These are phyloP conservation scores for Yamadazyma akitaensis DNA, from an alignment of 805 yeast genomes.

Conservation along the genomic window DNA sequence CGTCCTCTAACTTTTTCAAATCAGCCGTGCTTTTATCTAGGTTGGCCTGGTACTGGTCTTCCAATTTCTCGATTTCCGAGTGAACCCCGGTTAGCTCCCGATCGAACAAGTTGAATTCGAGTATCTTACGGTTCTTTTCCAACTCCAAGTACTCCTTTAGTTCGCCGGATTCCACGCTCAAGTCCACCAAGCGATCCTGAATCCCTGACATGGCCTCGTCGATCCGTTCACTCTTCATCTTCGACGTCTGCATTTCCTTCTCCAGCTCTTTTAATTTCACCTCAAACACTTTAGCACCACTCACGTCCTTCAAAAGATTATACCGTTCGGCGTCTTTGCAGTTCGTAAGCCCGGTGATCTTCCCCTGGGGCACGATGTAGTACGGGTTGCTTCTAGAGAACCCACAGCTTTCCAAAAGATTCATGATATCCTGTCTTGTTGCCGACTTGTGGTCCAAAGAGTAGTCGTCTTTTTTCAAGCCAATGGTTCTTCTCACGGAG, in stretches of 20 bases:
- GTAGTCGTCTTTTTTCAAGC: slow-evolving; percentile 90
- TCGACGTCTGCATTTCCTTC: slow-evolving; percentile 75
- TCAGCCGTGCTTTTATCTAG: slow-evolving; percentile 52
- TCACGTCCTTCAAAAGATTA: slow-evolving; percentile 79
- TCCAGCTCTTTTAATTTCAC: slow-evolving; percentile 70
- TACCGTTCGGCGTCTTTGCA: slow-evolving; percentile 84
- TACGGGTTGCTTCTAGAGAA: slow-evolving; percentile 88
- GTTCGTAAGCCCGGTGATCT: slow-evolving; percentile 82
- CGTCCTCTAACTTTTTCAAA: slow-evolving; percentile 53
- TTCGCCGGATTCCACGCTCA: slow-evolving; percentile 77
- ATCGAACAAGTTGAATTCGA: slow-evolving; percentile 73
- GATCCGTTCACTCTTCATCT: slow-evolving; percentile 64
- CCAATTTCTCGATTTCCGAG: slow-evolving; percentile 57
- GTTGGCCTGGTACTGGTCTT: slow-evolving; percentile 50
- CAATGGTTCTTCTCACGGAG: slow-evolving; percentile 80
- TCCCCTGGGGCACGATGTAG: slow-evolving; percentile 96
- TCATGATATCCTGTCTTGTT: slow-evolving; percentile 76
- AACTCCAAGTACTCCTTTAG: slow-evolving; percentile 64
- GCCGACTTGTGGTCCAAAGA: slow-evolving; percentile 78
- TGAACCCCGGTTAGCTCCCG: slow-evolving; percentile 67
- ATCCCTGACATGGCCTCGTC: slow-evolving; percentile 70
- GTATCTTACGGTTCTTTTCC: slow-evolving; percentile 64
- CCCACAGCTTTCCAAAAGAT: slow-evolving; percentile 85
- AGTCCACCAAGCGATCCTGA: slow-evolving; percentile 68
- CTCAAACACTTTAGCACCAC: slow-evolving; percentile 93